Base-by-base conservation (phyloP, 306 rosid genomes). In the Potentilla sterilis region DNA sequence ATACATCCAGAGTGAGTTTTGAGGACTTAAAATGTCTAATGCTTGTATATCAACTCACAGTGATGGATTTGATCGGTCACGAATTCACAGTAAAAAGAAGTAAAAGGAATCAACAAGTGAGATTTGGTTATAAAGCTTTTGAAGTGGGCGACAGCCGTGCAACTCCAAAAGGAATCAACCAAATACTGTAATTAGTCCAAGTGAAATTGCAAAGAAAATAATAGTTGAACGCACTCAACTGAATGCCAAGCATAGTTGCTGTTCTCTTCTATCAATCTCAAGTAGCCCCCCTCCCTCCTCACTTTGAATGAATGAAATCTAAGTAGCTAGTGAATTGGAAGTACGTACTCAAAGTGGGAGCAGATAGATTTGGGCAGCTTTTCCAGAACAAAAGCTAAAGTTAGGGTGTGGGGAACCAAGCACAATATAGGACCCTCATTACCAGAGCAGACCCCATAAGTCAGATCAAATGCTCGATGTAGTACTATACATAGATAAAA, bases 371-470 rank as follows among this genome's bases (percentile, higher is more conserved):
- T 62, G 9, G 69, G 28, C 3, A 37, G 28, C 46, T 38, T 65
- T 65, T 38, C 6, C 46, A 65, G 47, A 41, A 34, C 21, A 63
- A 63, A 35, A 35, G 68, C 46, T 64, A 64, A 64, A 64, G 69
- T 64, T 2, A 15, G 63, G 59, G 37, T 1, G 13, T 18, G 12
- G 46, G 69, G 15, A 64, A 37, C 24, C 46, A 64, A 61, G 22
- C 13, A 16, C 7, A 37, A 7, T 18, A 37, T 3, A 37, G 44
- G 69, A 63, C 68, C 43, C n/a, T 15, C 40, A 32, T 4, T 4
- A 11, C 64, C 63, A 10, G 63, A 22, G 4, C 37, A 61, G 67
- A 7, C n/a, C 67, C 40, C 41, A 62, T 19, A 34, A 34, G 6
- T 37, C 24, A 37, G 6, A 64, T 37, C 46, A 16, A 64, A 61